Percentiles rank a stretch among this genome's conserved stretches.
These are phyloP conservation scores for Perkinsus olseni DNA, from an alignment of 169 alveolate species.

Conservation along the genomic window DNA sequence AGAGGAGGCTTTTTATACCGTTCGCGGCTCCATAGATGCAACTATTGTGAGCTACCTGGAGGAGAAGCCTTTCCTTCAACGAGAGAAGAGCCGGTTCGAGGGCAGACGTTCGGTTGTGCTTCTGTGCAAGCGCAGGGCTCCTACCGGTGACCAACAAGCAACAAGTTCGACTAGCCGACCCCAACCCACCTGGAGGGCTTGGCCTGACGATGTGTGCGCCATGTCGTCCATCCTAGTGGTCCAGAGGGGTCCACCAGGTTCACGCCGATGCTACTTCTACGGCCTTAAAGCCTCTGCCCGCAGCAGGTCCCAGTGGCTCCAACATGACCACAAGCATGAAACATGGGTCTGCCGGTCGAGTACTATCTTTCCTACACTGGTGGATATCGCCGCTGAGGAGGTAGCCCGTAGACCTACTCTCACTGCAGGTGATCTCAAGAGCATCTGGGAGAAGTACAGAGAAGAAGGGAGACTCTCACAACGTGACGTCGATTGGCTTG, in stretches of 20 bases:
- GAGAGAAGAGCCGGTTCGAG: too few species aligned
- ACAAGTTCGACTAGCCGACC: too few species aligned
- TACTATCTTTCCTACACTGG: background rate
- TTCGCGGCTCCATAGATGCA: too few species aligned
- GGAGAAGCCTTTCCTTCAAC: too few species aligned
- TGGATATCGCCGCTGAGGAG: background rate
- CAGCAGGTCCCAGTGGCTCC: background rate
- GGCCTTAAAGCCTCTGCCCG: background rate
- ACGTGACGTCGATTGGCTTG: background rate
- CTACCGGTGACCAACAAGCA: too few species aligned
- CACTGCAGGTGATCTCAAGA: background rate
- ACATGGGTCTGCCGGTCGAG: background rate
- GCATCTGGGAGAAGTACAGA: background rate
- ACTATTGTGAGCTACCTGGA: too few species aligned
- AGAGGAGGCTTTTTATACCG: too few species aligned
- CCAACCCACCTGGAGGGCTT: background rate
- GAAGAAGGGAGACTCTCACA: background rate
- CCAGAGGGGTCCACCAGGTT: background rate
- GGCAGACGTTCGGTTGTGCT: too few species aligned
- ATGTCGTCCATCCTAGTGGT: background rate
- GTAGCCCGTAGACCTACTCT: background rate
- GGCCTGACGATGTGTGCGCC: background rate
- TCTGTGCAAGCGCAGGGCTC: too few species aligned
- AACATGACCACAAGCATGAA: background rate
- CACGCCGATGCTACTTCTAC: background rate